These are phyloP conservation scores for Bipolaris sorokiniana DNA, from an alignment of 2,329 filamentous ascomycete genomes.

Conservation along the genomic window DNA sequence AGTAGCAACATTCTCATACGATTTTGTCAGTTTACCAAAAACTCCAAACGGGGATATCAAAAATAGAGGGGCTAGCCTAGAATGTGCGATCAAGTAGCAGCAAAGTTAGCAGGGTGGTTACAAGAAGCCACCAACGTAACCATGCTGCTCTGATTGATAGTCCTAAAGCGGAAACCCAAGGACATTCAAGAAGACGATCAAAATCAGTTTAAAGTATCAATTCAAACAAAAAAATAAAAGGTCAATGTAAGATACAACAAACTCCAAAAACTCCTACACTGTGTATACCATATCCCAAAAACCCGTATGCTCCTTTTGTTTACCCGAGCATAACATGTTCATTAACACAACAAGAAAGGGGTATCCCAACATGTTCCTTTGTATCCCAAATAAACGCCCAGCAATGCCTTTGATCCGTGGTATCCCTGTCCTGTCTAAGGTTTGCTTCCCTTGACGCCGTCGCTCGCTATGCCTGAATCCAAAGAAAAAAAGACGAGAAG, in stretches of 20 bases:
- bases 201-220: neutral
- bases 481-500: neutral
- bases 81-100: neutral
- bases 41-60: no score
- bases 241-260: neutral
- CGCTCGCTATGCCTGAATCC: slow-evolving; percentile 15
- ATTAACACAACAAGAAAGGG: neutral
- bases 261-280: neutral
- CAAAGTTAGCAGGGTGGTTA: neutral
- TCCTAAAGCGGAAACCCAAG: neutral
- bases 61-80: no score
- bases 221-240: neutral
- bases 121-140: neutral
- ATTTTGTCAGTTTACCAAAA: neutral
- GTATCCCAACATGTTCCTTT: neutral
- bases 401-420: slow-evolving; percentile 1
- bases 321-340: slow-evolving; percentile 1
- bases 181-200: no score
- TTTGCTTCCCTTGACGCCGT: slow-evolving; percentile 6
- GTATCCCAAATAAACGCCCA: slow-evolving; percentile 3
- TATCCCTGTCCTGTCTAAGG: neutral
- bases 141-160: neutral
- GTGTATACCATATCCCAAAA: neutral
- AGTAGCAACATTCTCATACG: slow-evolving; percentile 11
- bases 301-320: neutral